Evolutionary conservation across 2,329 filamentous ascomycete genomes (phyloP).

Genomic region (Xylaria sp.): DNA sequence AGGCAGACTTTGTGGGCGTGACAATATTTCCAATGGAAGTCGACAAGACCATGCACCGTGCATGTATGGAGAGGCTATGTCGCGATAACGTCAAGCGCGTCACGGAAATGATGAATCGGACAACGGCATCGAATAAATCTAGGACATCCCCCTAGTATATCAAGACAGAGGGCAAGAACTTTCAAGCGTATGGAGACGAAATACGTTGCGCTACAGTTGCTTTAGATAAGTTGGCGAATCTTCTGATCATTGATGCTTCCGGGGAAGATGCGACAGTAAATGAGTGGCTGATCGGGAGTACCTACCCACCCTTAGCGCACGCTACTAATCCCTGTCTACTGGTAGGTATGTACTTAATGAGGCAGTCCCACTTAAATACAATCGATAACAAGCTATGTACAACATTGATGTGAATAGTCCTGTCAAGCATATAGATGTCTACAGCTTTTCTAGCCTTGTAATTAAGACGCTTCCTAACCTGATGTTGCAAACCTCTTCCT

Average conservation of each 20-base stretch:
- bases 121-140: slow-evolving; percentile 8
- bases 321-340: too few species aligned
- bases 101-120: background rate
- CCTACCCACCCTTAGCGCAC: background rate
- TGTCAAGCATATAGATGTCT: too few species aligned
- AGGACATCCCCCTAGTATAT: too few species aligned
- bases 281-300: background rate
- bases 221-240: background rate
- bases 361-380: background rate
- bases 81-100: slow-evolving; percentile 28
- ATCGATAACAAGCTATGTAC: slow-evolving; percentile 5
- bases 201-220: background rate
- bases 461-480: background rate
- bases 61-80: background rate
- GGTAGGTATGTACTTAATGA: too few species aligned
- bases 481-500: background rate
- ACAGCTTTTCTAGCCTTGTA: background rate
- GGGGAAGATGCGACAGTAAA: background rate
- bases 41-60: background rate
- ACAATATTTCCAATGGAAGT: background rate
- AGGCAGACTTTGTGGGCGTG: background rate
- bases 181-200: background rate
- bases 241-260: background rate
- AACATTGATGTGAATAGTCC: too few species aligned
- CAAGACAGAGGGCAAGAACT: background rate